phyloP scores from a whole-genome alignment of 140 eudicot species.

The Ambrosia hybrid region DNA sequence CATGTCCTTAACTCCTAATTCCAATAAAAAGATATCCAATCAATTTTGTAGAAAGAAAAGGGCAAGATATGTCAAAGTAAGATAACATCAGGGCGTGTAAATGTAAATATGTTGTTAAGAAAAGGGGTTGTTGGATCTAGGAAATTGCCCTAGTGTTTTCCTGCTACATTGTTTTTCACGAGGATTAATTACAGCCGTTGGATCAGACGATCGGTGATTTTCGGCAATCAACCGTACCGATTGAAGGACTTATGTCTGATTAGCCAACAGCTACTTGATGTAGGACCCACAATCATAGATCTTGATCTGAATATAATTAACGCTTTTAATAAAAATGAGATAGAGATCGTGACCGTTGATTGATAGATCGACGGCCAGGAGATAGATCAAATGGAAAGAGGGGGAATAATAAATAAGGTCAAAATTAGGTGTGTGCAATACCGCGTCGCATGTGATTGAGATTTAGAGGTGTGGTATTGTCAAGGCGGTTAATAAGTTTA shows the following conservation, averaged over 20 bases:
- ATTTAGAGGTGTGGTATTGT: constrained; percentile 10
- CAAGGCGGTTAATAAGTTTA: constrained; percentile 26
- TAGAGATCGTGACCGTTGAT: constrained; percentile 14
- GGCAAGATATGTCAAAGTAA: not conserved
- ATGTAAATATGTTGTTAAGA: constrained; percentile 1
- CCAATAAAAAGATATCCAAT: not conserved
- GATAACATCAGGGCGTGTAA: constrained; percentile 8
- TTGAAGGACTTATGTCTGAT: constrained; percentile 42
- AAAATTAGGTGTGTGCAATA: constrained; percentile 30
- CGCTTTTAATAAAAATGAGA: constrained; percentile 14
- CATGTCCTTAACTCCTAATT: too few species aligned
- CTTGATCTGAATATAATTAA: constrained; percentile 33
- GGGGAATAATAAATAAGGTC: constrained; percentile 28
- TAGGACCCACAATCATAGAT: constrained; percentile 33
- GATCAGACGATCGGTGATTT: constrained; percentile 33
- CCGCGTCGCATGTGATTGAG: constrained; percentile 40
- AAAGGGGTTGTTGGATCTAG: constrained; percentile 45
- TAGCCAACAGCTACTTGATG: constrained; percentile 38
- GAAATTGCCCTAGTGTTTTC: constrained; percentile 42
- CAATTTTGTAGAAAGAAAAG: not conserved
- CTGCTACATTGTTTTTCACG: constrained; percentile 45
- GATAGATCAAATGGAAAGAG: constrained; percentile 21
- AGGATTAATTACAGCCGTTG: constrained; percentile 30
- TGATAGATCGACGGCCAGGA: constrained; percentile 29
- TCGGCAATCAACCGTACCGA: constrained; percentile 47